Evolutionary conservation across 106 monocot species (phyloP).

Genomic region (Allium sativum): DNA sequence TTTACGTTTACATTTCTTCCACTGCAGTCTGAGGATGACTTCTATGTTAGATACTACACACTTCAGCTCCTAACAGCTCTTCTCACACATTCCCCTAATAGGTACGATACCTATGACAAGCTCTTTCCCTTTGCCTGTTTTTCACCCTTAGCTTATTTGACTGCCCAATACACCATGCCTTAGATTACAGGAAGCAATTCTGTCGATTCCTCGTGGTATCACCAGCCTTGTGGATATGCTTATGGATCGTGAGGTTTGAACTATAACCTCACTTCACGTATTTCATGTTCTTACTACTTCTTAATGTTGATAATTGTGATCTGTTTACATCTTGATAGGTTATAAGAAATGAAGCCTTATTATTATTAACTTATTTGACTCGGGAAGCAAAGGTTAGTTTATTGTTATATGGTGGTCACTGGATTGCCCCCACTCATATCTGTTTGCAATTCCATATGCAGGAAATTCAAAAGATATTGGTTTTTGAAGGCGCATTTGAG

Average conservation of each 20-base stretch:
- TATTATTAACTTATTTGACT: constrained; percentile 90
- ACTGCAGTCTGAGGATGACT: constrained; percentile 91
- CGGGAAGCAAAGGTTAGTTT: constrained; percentile 74
- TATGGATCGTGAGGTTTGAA: constrained; percentile 93
- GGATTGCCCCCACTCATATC: background rate
- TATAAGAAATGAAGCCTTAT: constrained; percentile 91
- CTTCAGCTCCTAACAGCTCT: constrained; percentile 97
- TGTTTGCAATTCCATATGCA: constrained; percentile 7
- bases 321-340: constrained; percentile 35
- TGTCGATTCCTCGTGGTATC: constrained; percentile 87
- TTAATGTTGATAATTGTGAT: background rate
- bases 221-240: constrained; percentile 98
- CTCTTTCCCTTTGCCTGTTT: background rate
- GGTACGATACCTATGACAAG: constrained; percentile 20
- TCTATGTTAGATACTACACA: constrained; percentile 91
- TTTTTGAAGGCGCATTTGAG: constrained; percentile 98
- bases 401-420: constrained; percentile 1
- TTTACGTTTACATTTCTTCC: background rate
- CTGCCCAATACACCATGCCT: background rate
- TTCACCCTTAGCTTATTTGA: background rate
- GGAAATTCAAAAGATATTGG: constrained; percentile 99
- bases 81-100: constrained; percentile 78
- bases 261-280: background rate
- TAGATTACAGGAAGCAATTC: constrained; percentile 97
- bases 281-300: background rate